These are phyloP conservation scores for Corchorus capsularis DNA, from an alignment of 345 rosid genomes.

Conservation along the genomic window DNA sequence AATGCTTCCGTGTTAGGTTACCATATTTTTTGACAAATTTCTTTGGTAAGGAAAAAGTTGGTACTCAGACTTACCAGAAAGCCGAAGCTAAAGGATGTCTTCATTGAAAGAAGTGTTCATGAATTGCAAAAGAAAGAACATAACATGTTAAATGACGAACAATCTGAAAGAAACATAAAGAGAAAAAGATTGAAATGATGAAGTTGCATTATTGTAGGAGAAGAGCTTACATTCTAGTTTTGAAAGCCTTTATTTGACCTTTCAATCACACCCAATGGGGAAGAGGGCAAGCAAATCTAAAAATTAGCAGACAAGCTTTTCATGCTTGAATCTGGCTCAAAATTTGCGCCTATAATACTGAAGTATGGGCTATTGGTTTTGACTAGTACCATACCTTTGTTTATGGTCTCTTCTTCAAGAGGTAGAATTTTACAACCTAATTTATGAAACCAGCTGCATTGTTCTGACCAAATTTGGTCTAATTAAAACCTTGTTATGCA, in stretches of 20 bases:
- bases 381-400: neutral
- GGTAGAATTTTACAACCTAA: no score
- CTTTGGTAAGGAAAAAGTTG: neutral
- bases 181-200: slow-evolving; percentile 1
- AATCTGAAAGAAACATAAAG: neutral
- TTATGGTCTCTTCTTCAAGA: neutral
- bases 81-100: neutral
- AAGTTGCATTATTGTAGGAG: slow-evolving; percentile 6
- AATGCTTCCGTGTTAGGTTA: neutral
- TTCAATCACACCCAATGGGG: neutral
- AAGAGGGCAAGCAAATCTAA: neutral
- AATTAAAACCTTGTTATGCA: no score
- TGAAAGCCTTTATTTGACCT: neutral
- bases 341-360: neutral
- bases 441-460: no score
- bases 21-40: neutral
- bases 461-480: no score
- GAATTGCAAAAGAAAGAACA: neutral
- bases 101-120: neutral
- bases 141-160: slow-evolving; percentile 1
- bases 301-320: neutral
- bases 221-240: neutral
- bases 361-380: neutral
- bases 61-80: neutral
- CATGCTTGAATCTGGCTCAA: neutral